phyloP scores from a whole-genome alignment of 768 basidiomycete species.

The Cystofilobasidium capitatum region DNA sequence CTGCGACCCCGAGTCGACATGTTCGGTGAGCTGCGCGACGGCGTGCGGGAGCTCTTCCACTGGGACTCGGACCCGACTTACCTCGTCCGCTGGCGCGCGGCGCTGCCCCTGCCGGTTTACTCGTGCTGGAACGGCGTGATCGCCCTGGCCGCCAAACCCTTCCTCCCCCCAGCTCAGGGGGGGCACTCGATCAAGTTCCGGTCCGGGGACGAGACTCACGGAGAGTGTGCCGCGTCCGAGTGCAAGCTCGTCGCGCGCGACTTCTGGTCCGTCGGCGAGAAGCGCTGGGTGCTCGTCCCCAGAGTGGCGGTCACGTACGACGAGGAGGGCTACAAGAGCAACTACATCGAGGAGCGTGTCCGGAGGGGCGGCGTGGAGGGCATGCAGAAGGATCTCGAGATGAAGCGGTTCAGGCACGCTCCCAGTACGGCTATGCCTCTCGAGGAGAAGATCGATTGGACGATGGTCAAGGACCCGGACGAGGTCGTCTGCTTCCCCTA shows the following conservation, averaged over 20 bases:
- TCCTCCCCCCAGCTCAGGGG: conserved; percentile 20
- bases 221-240: conserved; percentile 27
- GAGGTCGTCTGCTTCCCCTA: conserved; percentile 26
- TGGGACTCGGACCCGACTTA: conserved; percentile 22
- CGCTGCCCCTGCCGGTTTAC: conserved; percentile 22
- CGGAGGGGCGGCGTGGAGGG: conserved; percentile 24
- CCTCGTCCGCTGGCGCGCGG: conserved; percentile 24
- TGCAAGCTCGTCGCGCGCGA: conserved; percentile 26
- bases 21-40: conserved; percentile 26
- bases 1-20: conserved; percentile 26
- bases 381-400: conserved; percentile 18
- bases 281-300: conserved; percentile 25
- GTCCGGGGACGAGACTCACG: conserved; percentile 6
- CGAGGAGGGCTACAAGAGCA: conserved; percentile 18
- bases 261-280: conserved; percentile 21
- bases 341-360: conserved; percentile 22
- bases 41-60: conserved; percentile 26
- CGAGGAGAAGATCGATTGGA: conserved; percentile 27
- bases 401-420: conserved; percentile 15
- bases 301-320: conserved; percentile 26
- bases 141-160: conserved; percentile 20
- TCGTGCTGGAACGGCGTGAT: conserved; percentile 28
- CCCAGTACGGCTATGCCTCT: conserved; percentile 20
- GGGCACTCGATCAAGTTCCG: conserved; percentile 25
- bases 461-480: conserved; percentile 22